Conservation (phyloP, 805 yeast species). For the Saccharomycopsis sp. region DNA sequence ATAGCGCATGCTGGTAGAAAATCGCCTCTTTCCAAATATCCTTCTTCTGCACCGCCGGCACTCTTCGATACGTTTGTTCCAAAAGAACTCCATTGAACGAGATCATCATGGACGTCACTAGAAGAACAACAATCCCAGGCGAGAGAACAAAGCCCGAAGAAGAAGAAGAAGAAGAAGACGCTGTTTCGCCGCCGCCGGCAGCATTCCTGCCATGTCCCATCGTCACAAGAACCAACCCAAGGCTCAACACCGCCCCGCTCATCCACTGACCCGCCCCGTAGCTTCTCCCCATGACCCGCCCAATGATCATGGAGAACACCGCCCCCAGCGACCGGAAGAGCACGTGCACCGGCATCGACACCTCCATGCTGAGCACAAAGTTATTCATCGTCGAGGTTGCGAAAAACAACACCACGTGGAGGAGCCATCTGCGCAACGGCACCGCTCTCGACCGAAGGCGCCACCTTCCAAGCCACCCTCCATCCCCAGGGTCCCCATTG, state of each 20-base stretch:
- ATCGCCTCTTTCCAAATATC: constrained; percentile 54
- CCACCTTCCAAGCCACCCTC: constrained; percentile 23
- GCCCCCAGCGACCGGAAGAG: constrained; percentile 58
- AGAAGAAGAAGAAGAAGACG: not conserved
- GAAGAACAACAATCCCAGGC: constrained; percentile 34
- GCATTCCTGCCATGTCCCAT: constrained; percentile 13
- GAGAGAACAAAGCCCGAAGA: not conserved
- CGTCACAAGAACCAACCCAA: constrained; percentile 44
- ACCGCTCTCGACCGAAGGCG: constrained; percentile 31
- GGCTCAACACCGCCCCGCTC: constrained; percentile 43
- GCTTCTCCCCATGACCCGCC: constrained; percentile 37
- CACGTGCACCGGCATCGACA: constrained; percentile 61
- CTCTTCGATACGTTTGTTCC: constrained; percentile 39
- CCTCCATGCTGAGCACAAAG: constrained; percentile 43
- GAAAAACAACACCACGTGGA: constrained; percentile 44
- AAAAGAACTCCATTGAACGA: constrained; percentile 52
- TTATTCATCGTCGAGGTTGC: constrained; percentile 47
- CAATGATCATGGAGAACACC: constrained; percentile 50
- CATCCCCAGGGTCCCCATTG: constrained; percentile 26
- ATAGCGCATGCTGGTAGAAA: constrained; percentile 50
- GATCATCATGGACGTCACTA: constrained; percentile 40
- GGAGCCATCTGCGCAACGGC: constrained; percentile 36
- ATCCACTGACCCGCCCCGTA: constrained; percentile 39
- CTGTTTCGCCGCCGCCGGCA: not conserved
- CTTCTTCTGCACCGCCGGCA: constrained; percentile 33